Conservation (phyloP, 768 basidiomycete species). For the Cystobasidium ongulense region DNA sequence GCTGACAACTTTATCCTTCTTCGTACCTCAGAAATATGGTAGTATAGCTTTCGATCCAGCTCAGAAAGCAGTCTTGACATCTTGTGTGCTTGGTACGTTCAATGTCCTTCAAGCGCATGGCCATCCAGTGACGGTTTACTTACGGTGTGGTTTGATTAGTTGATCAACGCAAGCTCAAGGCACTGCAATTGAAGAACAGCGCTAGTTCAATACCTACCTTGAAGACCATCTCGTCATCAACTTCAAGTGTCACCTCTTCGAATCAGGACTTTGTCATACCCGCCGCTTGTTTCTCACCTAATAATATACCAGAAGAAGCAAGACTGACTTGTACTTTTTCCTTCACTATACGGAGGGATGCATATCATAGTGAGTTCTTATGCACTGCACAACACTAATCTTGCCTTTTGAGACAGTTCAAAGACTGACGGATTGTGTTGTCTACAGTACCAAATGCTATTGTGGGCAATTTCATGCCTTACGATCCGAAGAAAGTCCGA, state of each 20-base stretch:
- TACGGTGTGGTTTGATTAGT: background rate
- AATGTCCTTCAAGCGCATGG: no score
- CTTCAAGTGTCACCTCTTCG: background rate
- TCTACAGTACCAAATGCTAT: constrained; percentile 21
- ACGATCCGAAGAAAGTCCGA: constrained; percentile 8
- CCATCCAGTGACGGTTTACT: no score
- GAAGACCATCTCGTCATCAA: background rate
- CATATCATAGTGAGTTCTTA: constrained; percentile 25
- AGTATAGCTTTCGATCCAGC: constrained; percentile 77
- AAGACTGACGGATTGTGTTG: background rate
- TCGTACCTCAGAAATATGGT: constrained; percentile 71
- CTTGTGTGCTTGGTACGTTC: constrained; percentile 58
- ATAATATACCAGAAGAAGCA: constrained; percentile 56
- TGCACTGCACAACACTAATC: background rate
- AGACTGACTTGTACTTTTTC: constrained; percentile 82
- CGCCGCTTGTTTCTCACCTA: constrained; percentile 7
- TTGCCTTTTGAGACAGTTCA: background rate
- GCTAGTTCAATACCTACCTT: background rate
- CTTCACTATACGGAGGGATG: constrained; percentile 61
- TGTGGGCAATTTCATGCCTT: constrained; percentile 30
- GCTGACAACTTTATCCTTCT: background rate
- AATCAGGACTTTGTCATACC: constrained; percentile 14
- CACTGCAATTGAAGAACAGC: constrained; percentile 7
- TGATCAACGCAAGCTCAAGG: constrained; percentile 23
- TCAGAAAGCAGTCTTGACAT: constrained; percentile 86